Evolutionary conservation across 192 early-diverging fungal genomes (phyloP).

Genomic region (Gamsiella multidivaricata): DNA sequence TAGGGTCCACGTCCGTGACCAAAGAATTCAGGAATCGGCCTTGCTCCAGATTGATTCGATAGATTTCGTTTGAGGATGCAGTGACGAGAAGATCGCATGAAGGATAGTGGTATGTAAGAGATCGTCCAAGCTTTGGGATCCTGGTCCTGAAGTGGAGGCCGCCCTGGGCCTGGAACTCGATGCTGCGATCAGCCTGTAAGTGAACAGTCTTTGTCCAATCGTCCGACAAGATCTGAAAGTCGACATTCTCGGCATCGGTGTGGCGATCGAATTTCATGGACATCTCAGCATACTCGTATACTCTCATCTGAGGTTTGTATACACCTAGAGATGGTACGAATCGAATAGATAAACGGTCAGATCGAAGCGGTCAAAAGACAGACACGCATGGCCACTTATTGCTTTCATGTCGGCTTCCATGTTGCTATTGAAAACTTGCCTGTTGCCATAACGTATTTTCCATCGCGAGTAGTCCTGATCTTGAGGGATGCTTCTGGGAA

Average conservation of each 20-base stretch:
- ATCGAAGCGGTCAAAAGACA: too few relatives aligned
- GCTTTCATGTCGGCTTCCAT: too few relatives aligned
- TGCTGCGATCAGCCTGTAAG: slow-evolving; percentile 87
- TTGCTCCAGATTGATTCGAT: slow-evolving; percentile 90
- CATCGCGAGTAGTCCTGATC: slow-evolving; percentile 87
- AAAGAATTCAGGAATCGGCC: slow-evolving; percentile 92
- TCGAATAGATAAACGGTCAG: slow-evolving; percentile 7
- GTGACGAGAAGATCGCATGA: slow-evolving; percentile 90
- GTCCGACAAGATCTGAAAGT: slow-evolving; percentile 90
- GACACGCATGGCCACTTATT: too few relatives aligned
- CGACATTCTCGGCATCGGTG: slow-evolving; percentile 92
- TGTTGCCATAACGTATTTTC: slow-evolving; percentile 89
- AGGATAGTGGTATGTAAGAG: slow-evolving; percentile 89
- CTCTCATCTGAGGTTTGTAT: slow-evolving; percentile 98
- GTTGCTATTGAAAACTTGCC: slow-evolving; percentile 68
- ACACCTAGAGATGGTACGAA: slow-evolving; percentile 59
- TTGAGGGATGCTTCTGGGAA: slow-evolving; percentile 93
- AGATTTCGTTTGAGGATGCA: slow-evolving; percentile 86
- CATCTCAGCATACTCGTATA: slow-evolving; percentile 91
- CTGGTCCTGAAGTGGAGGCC: slow-evolving; percentile 93
- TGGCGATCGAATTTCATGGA: slow-evolving; percentile 99
- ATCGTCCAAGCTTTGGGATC: slow-evolving; percentile 96
- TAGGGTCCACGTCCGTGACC: slow-evolving; percentile 69
- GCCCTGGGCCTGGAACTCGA: slow-evolving; percentile 97
- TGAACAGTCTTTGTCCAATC: slow-evolving; percentile 98